Conservation (phyloP, 208 protist species). For the Wallacemonas sp. region DNA sequence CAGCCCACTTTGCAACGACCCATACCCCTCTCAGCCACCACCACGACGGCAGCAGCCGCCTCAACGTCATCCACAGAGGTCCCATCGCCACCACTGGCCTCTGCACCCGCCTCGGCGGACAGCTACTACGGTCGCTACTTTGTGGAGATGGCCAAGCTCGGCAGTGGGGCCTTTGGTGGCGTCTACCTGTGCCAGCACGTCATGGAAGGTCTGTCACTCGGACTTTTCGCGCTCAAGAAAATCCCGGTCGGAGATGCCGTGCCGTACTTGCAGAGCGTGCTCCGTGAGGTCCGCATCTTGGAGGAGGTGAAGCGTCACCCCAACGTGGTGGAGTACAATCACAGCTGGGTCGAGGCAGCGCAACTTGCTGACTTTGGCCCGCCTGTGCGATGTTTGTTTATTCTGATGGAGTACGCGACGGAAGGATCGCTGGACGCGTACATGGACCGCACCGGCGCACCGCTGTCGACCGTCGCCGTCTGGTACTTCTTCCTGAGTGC, state of each 20-base stretch:
- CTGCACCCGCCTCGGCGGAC: slow-evolving; percentile 13
- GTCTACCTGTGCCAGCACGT: slow-evolving; percentile 89
- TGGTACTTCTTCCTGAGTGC: slow-evolving; percentile 91
- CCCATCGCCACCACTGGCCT: not conserved
- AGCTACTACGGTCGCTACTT: slow-evolving; percentile 89
- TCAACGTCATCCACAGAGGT: not conserved
- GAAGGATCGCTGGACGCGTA: slow-evolving; percentile 84
- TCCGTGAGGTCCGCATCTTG: slow-evolving; percentile 84
- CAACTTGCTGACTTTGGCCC: slow-evolving; percentile 88
- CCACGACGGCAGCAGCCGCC: slow-evolving; percentile 4
- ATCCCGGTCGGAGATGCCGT: slow-evolving; percentile 85
- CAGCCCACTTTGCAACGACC: slow-evolving; percentile 1
- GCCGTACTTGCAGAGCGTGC: slow-evolving; percentile 76
- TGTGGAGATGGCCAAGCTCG: slow-evolving; percentile 78
- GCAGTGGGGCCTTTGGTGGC: slow-evolving; percentile 81
- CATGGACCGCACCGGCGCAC: slow-evolving; percentile 61
- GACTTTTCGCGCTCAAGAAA: slow-evolving; percentile 91
- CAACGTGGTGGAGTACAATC: slow-evolving; percentile 90
- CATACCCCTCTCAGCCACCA: not conserved
- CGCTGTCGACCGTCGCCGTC: slow-evolving; percentile 78
- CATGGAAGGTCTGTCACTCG: slow-evolving; percentile 76
- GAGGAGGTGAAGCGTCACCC: slow-evolving; percentile 83
- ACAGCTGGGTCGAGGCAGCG: slow-evolving; percentile 88
- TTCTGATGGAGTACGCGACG: slow-evolving; percentile 91
- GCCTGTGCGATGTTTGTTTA: slow-evolving; percentile 86